These are phyloP conservation scores for Acanthamoeba lenticulata DNA, from an alignment of 208 protist species.

Conservation along the genomic window DNA sequence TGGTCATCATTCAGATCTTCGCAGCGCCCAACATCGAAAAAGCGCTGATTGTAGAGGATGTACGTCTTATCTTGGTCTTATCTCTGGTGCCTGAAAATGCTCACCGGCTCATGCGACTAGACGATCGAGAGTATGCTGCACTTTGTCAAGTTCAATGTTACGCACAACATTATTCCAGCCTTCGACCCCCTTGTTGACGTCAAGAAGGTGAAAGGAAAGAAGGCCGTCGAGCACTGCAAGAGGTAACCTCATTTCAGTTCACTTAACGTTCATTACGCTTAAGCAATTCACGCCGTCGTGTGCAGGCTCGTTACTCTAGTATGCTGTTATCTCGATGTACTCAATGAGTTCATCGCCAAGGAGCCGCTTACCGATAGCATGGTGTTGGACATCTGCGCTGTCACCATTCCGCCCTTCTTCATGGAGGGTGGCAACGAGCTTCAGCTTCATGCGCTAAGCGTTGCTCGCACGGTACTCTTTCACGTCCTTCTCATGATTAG, in stretches of 20 bases:
- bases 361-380: constrained; percentile 56
- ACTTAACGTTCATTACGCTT: not conserved
- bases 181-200: constrained; percentile 17
- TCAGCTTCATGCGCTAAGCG: constrained; percentile 54
- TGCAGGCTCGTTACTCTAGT: not conserved
- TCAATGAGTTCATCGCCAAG: constrained; percentile 21
- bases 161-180: constrained; percentile 56
- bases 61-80: not conserved
- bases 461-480: constrained; percentile 41
- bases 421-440: constrained; percentile 61
- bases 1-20: constrained; percentile 43
- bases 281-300: not conserved
- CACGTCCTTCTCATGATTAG: no score
- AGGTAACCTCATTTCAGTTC: not conserved
- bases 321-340: constrained; percentile 21
- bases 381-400: constrained; percentile 43
- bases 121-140: constrained; percentile 59
- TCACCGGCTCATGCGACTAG: not conserved
- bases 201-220: constrained; percentile 55
- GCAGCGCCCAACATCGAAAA: constrained; percentile 13
- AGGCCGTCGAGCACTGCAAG: not conserved
- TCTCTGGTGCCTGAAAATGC: not conserved
- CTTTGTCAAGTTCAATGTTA: constrained; percentile 38
- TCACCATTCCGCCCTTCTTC: constrained; percentile 51
- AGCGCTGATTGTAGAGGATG: constrained; percentile 51